phyloP scores from a whole-genome alignment of 495 filamentous ascomycete species.

The Penicillium roqueforti region DNA sequence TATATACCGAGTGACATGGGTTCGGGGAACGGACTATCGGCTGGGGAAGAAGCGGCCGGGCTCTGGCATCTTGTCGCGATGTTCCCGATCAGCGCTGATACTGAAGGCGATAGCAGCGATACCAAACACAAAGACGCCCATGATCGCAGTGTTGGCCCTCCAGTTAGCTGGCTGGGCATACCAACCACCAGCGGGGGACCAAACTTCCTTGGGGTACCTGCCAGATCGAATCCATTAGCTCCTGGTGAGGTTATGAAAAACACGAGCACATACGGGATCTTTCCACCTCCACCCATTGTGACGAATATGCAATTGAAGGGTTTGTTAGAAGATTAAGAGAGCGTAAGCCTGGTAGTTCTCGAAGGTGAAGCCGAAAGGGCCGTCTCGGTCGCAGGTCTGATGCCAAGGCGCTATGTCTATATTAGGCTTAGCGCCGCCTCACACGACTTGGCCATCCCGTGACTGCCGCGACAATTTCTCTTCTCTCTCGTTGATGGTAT shows the following conservation, averaged over 20 bases:
- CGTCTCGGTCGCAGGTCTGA: slow-evolving; percentile 30
- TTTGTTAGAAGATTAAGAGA: slow-evolving; percentile 22
- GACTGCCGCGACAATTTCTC: slow-evolving; percentile 44
- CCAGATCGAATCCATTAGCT: slow-evolving; percentile 22
- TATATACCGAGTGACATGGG: slow-evolving; percentile 3
- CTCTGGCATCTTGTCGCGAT: slow-evolving; percentile 80
- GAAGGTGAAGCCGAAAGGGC: slow-evolving; percentile 34
- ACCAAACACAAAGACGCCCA: slow-evolving; percentile 66
- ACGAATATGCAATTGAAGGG: slow-evolving; percentile 27
- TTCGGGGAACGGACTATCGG: slow-evolving; percentile 69
- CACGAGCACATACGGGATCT: slow-evolving; percentile 71
- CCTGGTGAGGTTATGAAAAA: neutral
- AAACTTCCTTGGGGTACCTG: slow-evolving; percentile 98
- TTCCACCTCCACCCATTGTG: slow-evolving; percentile 63
- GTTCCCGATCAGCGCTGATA: slow-evolving; percentile 77
- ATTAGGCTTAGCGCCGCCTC: slow-evolving; percentile 32
- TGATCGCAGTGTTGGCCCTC: slow-evolving; percentile 88
- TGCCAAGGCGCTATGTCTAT: slow-evolving; percentile 29
- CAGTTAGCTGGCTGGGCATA: slow-evolving; percentile 92
- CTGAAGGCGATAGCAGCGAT: slow-evolving; percentile 72
- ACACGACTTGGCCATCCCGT: slow-evolving; percentile 41
- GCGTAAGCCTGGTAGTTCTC: slow-evolving; percentile 23
- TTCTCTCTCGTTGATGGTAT: slow-evolving; percentile 36
- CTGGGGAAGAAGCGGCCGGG: slow-evolving; percentile 86
- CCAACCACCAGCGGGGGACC: slow-evolving; percentile 98